These are phyloP conservation scores for Verticillium nubilum DNA, from an alignment of 2,329 filamentous ascomycete genomes.

Conservation along the genomic window DNA sequence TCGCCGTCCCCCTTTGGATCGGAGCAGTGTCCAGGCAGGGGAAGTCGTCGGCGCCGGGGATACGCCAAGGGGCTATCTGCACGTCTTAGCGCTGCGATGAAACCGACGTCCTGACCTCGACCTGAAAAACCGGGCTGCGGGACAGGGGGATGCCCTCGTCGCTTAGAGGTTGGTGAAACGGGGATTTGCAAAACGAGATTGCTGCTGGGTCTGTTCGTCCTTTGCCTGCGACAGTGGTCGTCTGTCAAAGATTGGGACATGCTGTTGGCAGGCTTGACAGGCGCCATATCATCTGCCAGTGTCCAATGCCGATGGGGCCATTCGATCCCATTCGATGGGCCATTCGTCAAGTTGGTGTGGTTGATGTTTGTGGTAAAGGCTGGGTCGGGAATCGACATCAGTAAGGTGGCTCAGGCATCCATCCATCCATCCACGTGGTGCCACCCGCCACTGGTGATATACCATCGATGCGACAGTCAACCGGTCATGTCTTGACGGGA, in stretches of 20 bases:
- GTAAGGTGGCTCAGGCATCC: too few relatives aligned
- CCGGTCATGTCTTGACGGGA: background rate
- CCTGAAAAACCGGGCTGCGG: background rate
- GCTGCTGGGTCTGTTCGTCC: background rate
- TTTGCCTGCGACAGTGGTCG: background rate
- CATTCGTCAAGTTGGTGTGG: too few relatives aligned
- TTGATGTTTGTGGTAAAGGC: too few relatives aligned
- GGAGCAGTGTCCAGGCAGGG: background rate
- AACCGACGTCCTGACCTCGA: background rate
- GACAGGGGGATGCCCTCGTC: background rate
- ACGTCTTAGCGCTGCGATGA: background rate
- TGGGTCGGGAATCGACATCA: too few relatives aligned
- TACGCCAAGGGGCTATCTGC: background rate
- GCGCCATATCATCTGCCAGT: background rate
- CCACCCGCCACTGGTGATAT: too few relatives aligned
- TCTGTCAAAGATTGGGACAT: background rate
- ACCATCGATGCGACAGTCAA: background rate
- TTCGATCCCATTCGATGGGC: too few relatives aligned
- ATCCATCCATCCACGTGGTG: too few relatives aligned
- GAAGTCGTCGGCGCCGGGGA: background rate
- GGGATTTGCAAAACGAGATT: background rate
- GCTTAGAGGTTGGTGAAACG: background rate
- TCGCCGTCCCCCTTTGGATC: too few relatives aligned
- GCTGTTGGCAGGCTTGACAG: background rate
- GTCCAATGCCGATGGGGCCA: too few relatives aligned